A percentile compares a stretch with the other conserved stretches of the same genome.
Evolutionary conservation across 768 basidiomycete genomes (phyloP).

Genomic region (Thelephora ganbajun): DNA sequence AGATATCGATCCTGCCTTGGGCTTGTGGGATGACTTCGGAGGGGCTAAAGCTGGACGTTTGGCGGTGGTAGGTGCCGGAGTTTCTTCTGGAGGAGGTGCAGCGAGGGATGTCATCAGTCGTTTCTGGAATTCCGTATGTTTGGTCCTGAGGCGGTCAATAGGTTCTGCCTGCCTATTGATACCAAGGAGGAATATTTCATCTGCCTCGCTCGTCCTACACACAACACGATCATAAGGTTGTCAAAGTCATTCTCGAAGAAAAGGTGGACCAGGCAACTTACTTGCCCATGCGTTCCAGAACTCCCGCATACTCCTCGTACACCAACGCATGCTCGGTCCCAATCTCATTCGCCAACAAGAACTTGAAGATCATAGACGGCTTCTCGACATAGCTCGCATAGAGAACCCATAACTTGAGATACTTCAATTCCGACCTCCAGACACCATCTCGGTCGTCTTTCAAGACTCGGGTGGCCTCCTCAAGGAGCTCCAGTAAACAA

Average conservation of each 20-base stretch:
- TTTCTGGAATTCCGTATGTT: constrained; percentile 81
- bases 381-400: constrained; percentile 90
- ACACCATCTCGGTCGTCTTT: constrained; percentile 59
- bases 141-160: constrained; percentile 61
- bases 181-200: constrained; percentile 77
- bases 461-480: constrained; percentile 80
- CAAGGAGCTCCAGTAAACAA: constrained; percentile 82
- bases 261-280: constrained; percentile 24
- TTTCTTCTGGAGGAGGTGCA: constrained; percentile 21
- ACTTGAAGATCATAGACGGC: constrained; percentile 78
- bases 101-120: constrained; percentile 59
- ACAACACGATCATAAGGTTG: constrained; percentile 1
- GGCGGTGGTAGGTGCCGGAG: constrained; percentile 14
- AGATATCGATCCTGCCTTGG: constrained; percentile 15
- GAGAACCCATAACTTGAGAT: constrained; percentile 87
- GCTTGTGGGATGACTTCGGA: constrained; percentile 13
- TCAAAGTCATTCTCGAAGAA: background rate
- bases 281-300: constrained; percentile 74
- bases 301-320: constrained; percentile 86
- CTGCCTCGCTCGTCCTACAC: constrained; percentile 72
- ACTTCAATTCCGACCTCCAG: constrained; percentile 72
- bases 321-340: constrained; percentile 68
- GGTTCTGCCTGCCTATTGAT: constrained; percentile 75
- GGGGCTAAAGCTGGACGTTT: constrained; percentile 32
- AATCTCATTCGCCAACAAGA: constrained; percentile 83